phyloP scores from a whole-genome alignment of 768 basidiomycete species.

The Mycena kentingensis region DNA sequence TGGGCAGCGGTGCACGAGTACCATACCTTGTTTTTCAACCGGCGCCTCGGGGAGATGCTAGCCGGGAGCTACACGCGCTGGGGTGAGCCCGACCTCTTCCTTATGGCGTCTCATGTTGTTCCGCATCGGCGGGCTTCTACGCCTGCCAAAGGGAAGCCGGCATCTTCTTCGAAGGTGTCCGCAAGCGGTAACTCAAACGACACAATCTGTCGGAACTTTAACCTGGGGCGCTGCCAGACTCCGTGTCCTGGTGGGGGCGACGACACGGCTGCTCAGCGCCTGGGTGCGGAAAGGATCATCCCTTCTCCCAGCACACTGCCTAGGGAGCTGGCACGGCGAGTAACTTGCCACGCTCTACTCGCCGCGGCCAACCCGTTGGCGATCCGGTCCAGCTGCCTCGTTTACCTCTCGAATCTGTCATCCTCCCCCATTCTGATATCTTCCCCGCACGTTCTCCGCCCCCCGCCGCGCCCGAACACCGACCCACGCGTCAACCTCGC shows the following conservation, averaged over 20 bases:
- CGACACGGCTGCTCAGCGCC: neutral
- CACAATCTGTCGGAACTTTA: neutral
- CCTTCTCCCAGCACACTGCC: neutral
- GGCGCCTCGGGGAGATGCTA: slow-evolving; percentile 3
- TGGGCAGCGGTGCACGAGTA: slow-evolving; percentile 6
- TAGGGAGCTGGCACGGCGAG: slow-evolving; percentile 3
- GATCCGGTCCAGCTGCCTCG: neutral
- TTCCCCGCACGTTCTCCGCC: slow-evolving; percentile 3
- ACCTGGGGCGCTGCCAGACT: neutral
- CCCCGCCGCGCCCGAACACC: slow-evolving; percentile 14
- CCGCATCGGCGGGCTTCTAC: neutral
- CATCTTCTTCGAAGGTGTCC: neutral
- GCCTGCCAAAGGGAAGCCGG: neutral
- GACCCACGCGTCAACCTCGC: slow-evolving; percentile 15
- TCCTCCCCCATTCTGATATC: neutral
- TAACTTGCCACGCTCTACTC: slow-evolving; percentile 1
- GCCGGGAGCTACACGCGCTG: neutral
- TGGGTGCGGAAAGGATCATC: slow-evolving; percentile 9
- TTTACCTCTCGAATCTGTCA: neutral
- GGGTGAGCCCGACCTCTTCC: neutral
- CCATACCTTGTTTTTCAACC: slow-evolving; percentile 11
- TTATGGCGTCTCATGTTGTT: neutral
- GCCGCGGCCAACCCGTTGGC: slow-evolving; percentile 5
- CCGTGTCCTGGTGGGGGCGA: neutral
- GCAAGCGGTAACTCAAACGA: neutral